These are phyloP conservation scores for Tylopilus subfusipes DNA, from an alignment of 768 basidiomycete genomes.

Conservation along the genomic window DNA sequence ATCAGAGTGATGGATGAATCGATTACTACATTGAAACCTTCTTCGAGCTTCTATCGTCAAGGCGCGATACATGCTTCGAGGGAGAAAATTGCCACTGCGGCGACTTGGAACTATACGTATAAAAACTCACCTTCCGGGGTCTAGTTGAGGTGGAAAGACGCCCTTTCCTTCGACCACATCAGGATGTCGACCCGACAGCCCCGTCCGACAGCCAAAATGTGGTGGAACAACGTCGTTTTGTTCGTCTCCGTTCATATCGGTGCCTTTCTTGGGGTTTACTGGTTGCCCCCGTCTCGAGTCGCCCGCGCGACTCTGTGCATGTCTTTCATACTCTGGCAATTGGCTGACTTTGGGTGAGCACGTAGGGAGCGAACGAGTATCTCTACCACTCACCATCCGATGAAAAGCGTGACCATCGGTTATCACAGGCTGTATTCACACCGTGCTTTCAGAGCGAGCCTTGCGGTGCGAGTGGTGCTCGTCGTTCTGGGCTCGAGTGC, in stretches of 20 bases:
- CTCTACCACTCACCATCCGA: background rate
- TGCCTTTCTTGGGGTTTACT: conserved; percentile 5
- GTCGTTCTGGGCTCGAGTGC: conserved; percentile 9
- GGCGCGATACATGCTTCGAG: background rate
- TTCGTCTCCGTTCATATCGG: conserved; percentile 5
- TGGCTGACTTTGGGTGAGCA: conserved; percentile 9
- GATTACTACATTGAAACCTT: background rate
- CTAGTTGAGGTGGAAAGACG: background rate
- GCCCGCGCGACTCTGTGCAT: conserved; percentile 1
- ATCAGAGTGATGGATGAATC: background rate
- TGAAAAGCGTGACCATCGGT: conserved; percentile 10
- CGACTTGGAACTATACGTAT: background rate
- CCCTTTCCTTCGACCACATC: background rate
- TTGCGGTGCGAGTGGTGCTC: conserved; percentile 1
- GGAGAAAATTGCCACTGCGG: background rate
- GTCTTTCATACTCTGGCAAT: conserved; percentile 8
- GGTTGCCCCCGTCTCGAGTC: conserved; percentile 1
- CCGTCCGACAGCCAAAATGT: background rate
- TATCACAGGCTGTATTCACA: conserved; percentile 11
- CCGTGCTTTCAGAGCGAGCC: conserved; percentile 2
- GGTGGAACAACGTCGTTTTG: conserved; percentile 5
- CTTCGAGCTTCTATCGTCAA: background rate
- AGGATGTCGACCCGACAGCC: background rate
- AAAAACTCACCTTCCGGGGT: background rate
- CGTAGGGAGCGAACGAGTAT: background rate